Evolutionary conservation across 441 rosid genomes (phyloP).

Genomic region (Arabidopsis lyrata): DNA sequence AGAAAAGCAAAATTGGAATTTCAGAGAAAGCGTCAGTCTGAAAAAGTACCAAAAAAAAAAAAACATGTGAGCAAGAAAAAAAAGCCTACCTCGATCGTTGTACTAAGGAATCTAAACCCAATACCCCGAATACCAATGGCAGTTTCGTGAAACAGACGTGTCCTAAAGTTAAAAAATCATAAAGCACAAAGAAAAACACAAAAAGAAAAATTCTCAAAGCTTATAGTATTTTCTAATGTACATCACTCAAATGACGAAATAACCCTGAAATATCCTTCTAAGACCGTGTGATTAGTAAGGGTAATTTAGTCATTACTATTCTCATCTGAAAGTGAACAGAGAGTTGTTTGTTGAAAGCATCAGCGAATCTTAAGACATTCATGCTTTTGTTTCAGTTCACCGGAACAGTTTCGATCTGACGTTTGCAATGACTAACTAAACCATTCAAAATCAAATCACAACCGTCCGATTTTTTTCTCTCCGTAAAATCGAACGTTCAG

Average conservation of each 20-base stretch:
- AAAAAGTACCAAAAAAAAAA: slow-evolving; percentile 13
- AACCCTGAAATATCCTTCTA: neutral
- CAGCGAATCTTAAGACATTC: slow-evolving; percentile 39
- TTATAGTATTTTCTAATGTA: neutral
- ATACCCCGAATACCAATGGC: slow-evolving; percentile 36
- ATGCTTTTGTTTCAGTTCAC: slow-evolving; percentile 29
- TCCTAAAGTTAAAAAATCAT: slow-evolving; percentile 15
- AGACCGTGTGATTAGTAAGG: slow-evolving; percentile 6
- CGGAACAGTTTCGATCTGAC: slow-evolving; percentile 41
- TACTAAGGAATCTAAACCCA: slow-evolving; percentile 35
- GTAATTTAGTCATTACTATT: slow-evolving; percentile 1
- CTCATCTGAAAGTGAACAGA: slow-evolving; percentile 40
- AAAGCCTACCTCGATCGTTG: slow-evolving; percentile 44
- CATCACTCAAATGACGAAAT: slow-evolving; percentile 28
- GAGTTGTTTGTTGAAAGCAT: slow-evolving; percentile 27
- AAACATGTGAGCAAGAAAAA: slow-evolving; percentile 24
- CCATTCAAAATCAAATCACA: slow-evolving; percentile 14
- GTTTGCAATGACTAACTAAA: slow-evolving; percentile 12
- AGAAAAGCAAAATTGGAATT: neutral
- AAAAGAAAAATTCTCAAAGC: slow-evolving; percentile 28
- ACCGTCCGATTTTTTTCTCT: slow-evolving; percentile 1
- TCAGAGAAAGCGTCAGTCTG: slow-evolving; percentile 41
- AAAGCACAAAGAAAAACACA: slow-evolving; percentile 43
- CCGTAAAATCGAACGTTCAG: slow-evolving; percentile 24
- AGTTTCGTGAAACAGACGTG: slow-evolving; percentile 45